Evolutionary conservation across 139 green algal genomes (phyloP), one percentile per base, ranked within the genome.

Genomic region (Picochlorum sp.): DNA sequence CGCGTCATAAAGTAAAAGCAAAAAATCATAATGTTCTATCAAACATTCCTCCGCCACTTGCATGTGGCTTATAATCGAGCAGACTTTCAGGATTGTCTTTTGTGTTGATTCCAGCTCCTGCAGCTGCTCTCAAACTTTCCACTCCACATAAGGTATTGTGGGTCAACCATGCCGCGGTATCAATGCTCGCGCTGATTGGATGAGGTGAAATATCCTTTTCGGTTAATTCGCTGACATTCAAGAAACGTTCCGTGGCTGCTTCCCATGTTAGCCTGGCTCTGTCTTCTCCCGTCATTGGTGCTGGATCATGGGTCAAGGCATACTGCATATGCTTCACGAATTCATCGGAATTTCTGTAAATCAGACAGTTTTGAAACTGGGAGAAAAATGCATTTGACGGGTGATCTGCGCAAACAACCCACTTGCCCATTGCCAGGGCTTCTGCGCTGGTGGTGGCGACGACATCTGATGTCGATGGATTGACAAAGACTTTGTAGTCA

Each of bases 361-460:
- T 68, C 14, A 85, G 76, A 60, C 79, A 85, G 77, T 97, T 98
- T 58, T 78, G 72, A 68, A 97, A 97, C 59, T 69, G 67, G 18
- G 73, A 67, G 70, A 97, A 96, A 74, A 97, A 98, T 18, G 76
- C 74, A 81, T 98, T 98, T 64, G 79, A 93, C 37, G 93, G 92
- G 77, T 97, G 91, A 49, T 97, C 83, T 10, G 91, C 89, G 56
- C 84, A 90, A 38, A 98, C 76, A 49, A 97, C 89, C 67, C 86
- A 97, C 79, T 98, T 98, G 74, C 92, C 92, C 93, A 98, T 98
- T 18, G 93, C 93, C 63, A 98, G 79, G 23, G 93, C 93, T 76
- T 98, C 93, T n/a, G 94, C 88, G 13, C 88, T 96, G 41, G 92
- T 98, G 6, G 93, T 98, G 63, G 90, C 92, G 58, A 98, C 90